A percentile compares a stretch with the other conserved stretches of the same genome.
Evolutionary conservation across 1,139 yeast genomes (phyloP).

Genomic region (Spathaspora sp.): DNA sequence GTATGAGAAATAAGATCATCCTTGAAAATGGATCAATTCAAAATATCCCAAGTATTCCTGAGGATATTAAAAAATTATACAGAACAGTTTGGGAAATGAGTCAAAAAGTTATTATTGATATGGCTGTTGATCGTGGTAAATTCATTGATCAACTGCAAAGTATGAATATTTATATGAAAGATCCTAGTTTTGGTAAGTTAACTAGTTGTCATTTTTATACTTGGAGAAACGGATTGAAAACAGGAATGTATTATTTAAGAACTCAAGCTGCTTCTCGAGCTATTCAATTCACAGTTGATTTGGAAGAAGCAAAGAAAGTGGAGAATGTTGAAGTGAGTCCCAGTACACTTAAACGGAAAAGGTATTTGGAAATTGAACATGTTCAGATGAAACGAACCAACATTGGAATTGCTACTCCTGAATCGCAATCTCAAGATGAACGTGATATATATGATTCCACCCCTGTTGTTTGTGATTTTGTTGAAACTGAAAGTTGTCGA

Average conservation of each 20-base stretch:
- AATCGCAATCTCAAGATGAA: slow-evolving; percentile 11
- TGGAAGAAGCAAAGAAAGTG: slow-evolving; percentile 23
- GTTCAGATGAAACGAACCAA: slow-evolving; percentile 4
- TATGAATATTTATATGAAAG: slow-evolving; percentile 78
- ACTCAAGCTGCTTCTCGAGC: slow-evolving; percentile 96
- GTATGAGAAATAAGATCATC: slow-evolving; percentile 78
- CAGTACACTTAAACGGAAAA: slow-evolving; percentile 19
- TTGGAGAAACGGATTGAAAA: slow-evolving; percentile 95
- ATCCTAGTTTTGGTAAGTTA: slow-evolving; percentile 89
- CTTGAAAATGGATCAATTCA: slow-evolving; percentile 87
- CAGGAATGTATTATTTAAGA: slow-evolving; percentile 96
- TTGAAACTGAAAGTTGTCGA: slow-evolving; percentile 38
- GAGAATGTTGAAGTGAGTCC: slow-evolving; percentile 6
- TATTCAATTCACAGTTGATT: slow-evolving; percentile 84
- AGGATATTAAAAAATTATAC: slow-evolving; percentile 72
- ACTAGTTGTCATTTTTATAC: slow-evolving; percentile 98
- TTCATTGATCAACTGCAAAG: slow-evolving; percentile 95
- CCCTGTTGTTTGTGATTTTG: slow-evolving; percentile 39
- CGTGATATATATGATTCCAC: slow-evolving; percentile 32
- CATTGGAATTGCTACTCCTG: slow-evolving; percentile 13
- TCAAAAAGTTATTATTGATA: slow-evolving; percentile 81
- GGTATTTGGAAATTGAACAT: slow-evolving; percentile 16
- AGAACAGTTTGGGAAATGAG: slow-evolving; percentile 97
- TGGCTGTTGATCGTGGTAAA: slow-evolving; percentile 95
- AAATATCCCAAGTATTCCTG: slow-evolving; percentile 71